Percentiles rank a stretch among this genome's conserved stretches.
Conservation (phyloP, 306 rosid species). For the Acacia crassicarpa region DNA sequence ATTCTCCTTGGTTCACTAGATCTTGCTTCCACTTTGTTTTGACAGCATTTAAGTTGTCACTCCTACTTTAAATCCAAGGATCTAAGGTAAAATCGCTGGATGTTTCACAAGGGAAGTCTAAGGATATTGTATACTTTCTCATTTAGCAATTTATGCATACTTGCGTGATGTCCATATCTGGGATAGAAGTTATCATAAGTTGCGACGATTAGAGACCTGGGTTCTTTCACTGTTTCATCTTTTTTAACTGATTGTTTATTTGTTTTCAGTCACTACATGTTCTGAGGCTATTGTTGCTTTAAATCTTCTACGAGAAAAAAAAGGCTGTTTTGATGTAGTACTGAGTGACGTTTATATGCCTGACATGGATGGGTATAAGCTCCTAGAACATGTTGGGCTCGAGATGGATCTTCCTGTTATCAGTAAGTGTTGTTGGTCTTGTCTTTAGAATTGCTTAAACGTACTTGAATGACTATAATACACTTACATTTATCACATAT, state of each 20-base stretch:
- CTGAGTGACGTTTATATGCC: constrained; percentile 70
- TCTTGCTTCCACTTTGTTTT: background rate
- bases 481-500: background rate
- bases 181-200: background rate
- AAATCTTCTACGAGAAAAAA: constrained; percentile 49
- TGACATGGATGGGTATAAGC: constrained; percentile 56
- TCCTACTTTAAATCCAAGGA: background rate
- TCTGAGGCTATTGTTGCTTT: constrained; percentile 43
- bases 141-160: background rate
- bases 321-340: constrained; percentile 50
- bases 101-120: background rate
- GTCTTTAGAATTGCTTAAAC: background rate
- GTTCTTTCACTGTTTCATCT: background rate
- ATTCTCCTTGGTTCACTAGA: background rate
- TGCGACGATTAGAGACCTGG: background rate
- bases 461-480: background rate
- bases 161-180: background rate
- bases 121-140: background rate
- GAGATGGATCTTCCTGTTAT: constrained; percentile 69
- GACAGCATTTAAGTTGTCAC: background rate
- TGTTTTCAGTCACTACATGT: constrained; percentile 50
- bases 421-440: constrained; percentile 44
- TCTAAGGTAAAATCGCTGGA: background rate
- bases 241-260: constrained; percentile 5
- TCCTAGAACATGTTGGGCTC: constrained; percentile 51